Evolutionary conservation across 352 stramenopile genomes (phyloP).

Genomic region (Pythium guiyangense): DNA sequence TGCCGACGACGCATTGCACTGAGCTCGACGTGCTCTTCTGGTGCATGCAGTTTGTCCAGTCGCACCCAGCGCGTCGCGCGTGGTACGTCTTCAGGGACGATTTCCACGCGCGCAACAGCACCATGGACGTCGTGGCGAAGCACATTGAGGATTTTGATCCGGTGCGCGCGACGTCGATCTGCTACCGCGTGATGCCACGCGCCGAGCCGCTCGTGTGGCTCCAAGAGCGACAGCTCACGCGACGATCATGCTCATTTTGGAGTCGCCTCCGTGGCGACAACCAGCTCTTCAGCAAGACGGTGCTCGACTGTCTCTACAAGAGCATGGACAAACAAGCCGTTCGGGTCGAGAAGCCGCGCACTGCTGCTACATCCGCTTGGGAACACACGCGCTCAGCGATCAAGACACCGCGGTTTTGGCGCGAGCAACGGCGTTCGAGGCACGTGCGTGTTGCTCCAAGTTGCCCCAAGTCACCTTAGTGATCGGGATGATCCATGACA

Average conservation of each 20-base stretch:
- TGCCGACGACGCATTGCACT: conserved; percentile 16
- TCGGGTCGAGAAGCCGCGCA: no score
- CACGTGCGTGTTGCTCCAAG: no score
- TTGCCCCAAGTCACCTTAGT: no score
- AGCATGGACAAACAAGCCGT: no score
- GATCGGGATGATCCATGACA: no score
- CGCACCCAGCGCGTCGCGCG: no score
- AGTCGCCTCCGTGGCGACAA: not conserved
- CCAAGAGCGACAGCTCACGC: conserved; percentile 2
- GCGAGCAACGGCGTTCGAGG: no score
- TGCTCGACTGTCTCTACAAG: conserved; percentile 5
- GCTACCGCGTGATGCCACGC: conserved; percentile 28
- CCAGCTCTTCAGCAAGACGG: conserved; percentile 1
- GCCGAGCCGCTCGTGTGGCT: conserved; percentile 26
- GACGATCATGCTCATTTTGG: not conserved
- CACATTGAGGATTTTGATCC: conserved; percentile 23
- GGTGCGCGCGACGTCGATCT: conserved; percentile 19
- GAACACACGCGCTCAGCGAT: no score
- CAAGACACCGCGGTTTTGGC: no score
- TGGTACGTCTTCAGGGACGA: conserved; percentile 55
- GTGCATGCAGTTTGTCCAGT: no score
- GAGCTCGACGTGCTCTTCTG: conserved; percentile 32
- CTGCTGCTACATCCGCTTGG: no score
- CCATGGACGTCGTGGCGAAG: conserved; percentile 24
- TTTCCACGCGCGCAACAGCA: conserved; percentile 29